A percentile compares a stretch with the other conserved stretches of the same genome.
Conservation (phyloP, 495 filamentous ascomycete genomes). For the Talaromyces nanjingensis region DNA sequence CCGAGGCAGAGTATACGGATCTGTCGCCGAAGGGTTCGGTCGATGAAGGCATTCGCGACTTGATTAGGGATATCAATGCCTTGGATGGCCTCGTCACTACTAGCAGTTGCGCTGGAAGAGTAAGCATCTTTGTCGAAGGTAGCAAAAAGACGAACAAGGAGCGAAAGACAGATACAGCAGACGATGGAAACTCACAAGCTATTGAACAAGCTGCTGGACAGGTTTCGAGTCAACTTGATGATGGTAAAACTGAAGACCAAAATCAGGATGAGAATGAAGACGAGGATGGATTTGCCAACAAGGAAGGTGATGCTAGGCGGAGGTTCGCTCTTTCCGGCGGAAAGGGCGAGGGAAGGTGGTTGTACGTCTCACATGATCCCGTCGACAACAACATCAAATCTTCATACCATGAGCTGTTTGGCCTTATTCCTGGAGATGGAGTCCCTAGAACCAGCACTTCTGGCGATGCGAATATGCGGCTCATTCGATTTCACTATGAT, state of each 20-base stretch:
- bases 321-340: conserved; percentile 56
- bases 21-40: conserved; percentile 80
- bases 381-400: conserved; percentile 28
- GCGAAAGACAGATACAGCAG: neutral
- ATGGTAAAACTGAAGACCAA: neutral
- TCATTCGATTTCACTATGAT: conserved; percentile 89
- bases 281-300: conserved; percentile 1
- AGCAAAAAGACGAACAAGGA: conserved; percentile 32
- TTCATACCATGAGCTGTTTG: conserved; percentile 25
- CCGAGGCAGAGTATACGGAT: conserved; percentile 63
- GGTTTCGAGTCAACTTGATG: neutral
- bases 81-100: conserved; percentile 75
- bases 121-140: conserved; percentile 83
- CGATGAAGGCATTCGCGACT: conserved; percentile 64
- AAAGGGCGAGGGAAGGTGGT: conserved; percentile 78
- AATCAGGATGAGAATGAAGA: conserved; percentile 7
- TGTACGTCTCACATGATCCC: conserved; percentile 81
- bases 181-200: conserved; percentile 10
- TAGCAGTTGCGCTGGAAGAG: conserved; percentile 81
- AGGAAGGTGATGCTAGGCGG: conserved; percentile 14
- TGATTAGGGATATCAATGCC: conserved; percentile 70
- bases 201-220: neutral
- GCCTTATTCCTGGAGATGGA: conserved; percentile 26
- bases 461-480: conserved; percentile 33
- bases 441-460: conserved; percentile 17